Conservation (phyloP, 73 alveolate species). For the Urostyla sp. region DNA sequence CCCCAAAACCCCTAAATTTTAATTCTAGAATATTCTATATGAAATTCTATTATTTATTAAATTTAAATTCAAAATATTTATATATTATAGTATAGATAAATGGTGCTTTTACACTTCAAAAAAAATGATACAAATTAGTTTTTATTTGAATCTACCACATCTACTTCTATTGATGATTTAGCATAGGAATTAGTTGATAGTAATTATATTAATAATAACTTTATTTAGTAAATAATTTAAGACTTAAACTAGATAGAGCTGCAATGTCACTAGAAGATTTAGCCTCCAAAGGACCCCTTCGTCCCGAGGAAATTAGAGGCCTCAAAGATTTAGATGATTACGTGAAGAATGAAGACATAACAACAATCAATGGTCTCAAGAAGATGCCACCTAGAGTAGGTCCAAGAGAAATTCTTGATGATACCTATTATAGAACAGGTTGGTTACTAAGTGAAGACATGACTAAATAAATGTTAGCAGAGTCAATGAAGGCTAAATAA, state of each 20-base stretch:
- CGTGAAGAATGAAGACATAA: conserved; percentile 76
- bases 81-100: conserved; percentile 14
- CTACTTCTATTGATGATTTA: conserved; percentile 70
- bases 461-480: conserved; percentile 86
- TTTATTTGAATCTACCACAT: conserved; percentile 77
- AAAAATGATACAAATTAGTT: conserved; percentile 91
- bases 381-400: conserved; percentile 87
- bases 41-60: conserved; percentile 9
- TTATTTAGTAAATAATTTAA: conserved; percentile 64
- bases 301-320: conserved; percentile 96
- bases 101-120: conserved; percentile 93
- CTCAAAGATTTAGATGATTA: conserved; percentile 78
- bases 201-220: conserved; percentile 14
- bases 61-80: conserved; percentile 50
- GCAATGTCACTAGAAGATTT: conserved; percentile 78
- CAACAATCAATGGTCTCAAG: conserved; percentile 77
- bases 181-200: conserved; percentile 81
- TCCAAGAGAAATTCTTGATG: conserved; percentile 80
- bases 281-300: conserved; percentile 86
- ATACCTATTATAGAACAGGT: conserved; percentile 88
- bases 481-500: conserved; percentile 81
- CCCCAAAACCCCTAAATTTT: conserved; percentile 24
- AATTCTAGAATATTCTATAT: conserved; percentile 26
- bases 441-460: conserved; percentile 90
- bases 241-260: conserved; percentile 79